Conservation (phyloP, 2,329 filamentous ascomycete species). For the Penicillium sp. region DNA sequence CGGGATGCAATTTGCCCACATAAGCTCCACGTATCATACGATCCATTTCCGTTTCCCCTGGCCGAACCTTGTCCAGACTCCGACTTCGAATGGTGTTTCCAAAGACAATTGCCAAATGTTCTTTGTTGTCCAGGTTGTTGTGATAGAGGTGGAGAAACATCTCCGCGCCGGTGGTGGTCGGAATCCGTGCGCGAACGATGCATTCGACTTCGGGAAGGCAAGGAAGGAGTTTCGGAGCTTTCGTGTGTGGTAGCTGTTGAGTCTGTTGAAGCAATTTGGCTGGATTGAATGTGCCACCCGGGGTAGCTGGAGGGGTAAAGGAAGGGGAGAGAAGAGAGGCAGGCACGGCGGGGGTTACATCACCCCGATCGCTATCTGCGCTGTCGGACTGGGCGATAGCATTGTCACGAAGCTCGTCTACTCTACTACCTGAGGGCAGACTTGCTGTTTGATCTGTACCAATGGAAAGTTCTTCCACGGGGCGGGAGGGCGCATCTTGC, state of each 20-base stretch:
- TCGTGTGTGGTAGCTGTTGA: constrained; percentile 38
- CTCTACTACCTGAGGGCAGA: too few species aligned
- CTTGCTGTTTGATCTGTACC: too few species aligned
- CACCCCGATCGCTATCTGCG: too few species aligned
- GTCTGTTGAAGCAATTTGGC: too few species aligned
- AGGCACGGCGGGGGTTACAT: constrained; percentile 44
- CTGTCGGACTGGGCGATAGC: too few species aligned
- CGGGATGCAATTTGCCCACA: constrained; percentile 75
- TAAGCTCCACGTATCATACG: constrained; percentile 94
- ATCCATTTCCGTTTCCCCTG: constrained; percentile 44
- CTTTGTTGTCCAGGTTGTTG: constrained; percentile 87
- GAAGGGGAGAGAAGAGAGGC: constrained; percentile 47
- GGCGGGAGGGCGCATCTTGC: too few species aligned
- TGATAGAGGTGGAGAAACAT: constrained; percentile 96
- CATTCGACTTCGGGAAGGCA: constrained; percentile 79
- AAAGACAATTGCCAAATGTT: constrained; percentile 95
- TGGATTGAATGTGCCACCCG: constrained; percentile 32
- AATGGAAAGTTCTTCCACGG: too few species aligned
- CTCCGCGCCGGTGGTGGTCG: constrained; percentile 80
- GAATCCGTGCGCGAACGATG: constrained; percentile 90
- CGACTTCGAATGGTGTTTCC: constrained; percentile 70
- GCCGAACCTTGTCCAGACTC: constrained; percentile 44
- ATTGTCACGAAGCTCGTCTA: too few species aligned
- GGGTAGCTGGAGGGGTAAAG: constrained; percentile 41
- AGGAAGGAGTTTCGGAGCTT: constrained; percentile 63